phyloP scores from a whole-genome alignment of 108 stramenopile genomes.

The Cyclotella choctawhatcheeana region DNA sequence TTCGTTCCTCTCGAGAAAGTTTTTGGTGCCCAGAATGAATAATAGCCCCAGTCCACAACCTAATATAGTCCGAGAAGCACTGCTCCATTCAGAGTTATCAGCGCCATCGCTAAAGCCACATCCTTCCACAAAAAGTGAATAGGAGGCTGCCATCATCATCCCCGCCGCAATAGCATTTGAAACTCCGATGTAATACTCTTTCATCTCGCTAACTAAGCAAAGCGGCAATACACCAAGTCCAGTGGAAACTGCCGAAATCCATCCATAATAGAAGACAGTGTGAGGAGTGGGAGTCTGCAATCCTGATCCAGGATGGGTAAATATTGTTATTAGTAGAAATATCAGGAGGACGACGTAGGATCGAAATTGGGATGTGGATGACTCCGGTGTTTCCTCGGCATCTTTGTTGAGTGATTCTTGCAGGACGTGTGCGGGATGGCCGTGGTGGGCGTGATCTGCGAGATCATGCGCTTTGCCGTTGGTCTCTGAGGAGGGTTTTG shows the following conservation, averaged over 20 bases:
- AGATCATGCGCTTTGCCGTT: conserved; percentile 20
- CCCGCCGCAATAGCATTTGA: conserved; percentile 97
- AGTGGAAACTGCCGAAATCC: conserved; percentile 95
- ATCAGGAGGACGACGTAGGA: conserved; percentile 33
- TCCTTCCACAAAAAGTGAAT: conserved; percentile 88
- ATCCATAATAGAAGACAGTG: conserved; percentile 97
- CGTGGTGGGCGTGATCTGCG: conserved; percentile 41
- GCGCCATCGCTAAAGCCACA: conserved; percentile 69
- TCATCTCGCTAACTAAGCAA: conserved; percentile 70
- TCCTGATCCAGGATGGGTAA: conserved; percentile 57
- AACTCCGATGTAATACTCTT: conserved; percentile 82
- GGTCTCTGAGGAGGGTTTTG: neutral
- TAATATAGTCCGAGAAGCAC: conserved; percentile 58
- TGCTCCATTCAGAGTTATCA: conserved; percentile 61
- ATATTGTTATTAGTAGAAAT: conserved; percentile 49
- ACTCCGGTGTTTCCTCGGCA: conserved; percentile 10
- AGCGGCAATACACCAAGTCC: conserved; percentile 96
- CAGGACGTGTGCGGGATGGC: conserved; percentile 43
- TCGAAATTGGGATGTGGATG: conserved; percentile 29
- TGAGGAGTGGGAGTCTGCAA: conserved; percentile 55
- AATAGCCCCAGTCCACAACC: conserved; percentile 77
- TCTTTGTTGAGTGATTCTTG: conserved; percentile 12
- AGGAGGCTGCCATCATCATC: conserved; percentile 97
- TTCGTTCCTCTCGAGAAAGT: conserved; percentile 86
- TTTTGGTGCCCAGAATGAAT: conserved; percentile 87